These are phyloP conservation scores for Leptographium wingfieldii DNA, from an alignment of 2,329 filamentous ascomycete species.

Conservation along the genomic window DNA sequence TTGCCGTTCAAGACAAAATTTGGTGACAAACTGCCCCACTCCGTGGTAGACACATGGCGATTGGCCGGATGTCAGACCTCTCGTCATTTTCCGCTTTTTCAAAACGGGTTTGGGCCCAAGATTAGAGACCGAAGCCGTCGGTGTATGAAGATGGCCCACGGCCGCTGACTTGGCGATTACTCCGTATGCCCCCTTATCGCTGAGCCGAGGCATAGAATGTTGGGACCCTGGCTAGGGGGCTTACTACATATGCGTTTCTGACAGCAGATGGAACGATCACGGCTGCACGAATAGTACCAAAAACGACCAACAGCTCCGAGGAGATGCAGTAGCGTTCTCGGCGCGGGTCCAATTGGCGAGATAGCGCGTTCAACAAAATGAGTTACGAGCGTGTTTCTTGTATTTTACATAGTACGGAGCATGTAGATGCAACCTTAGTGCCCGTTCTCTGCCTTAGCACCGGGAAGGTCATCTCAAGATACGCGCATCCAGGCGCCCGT, in stretches of 20 bases:
- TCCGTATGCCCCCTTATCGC: background rate
- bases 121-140: background rate
- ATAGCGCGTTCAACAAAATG: background rate
- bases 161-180: background rate
- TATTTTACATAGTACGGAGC: no score
- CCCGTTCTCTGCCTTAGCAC: background rate
- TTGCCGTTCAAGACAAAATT: no score
- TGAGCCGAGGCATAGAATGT: background rate
- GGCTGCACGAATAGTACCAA: background rate
- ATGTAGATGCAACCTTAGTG: background rate
- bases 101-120: no score
- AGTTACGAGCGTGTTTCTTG: background rate
- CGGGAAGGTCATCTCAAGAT: background rate
- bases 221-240: background rate
- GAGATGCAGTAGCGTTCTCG: background rate
- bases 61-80: no score
- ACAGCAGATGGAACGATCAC: background rate
- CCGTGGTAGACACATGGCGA: no score
- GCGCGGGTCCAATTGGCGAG: background rate
- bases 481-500: background rate
- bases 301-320: background rate
- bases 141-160: background rate
- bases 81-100: no score
- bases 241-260: background rate
- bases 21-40: no score